Conservation (phyloP, 768 basidiomycete genomes). For the Agaricus subrufescens region DNA sequence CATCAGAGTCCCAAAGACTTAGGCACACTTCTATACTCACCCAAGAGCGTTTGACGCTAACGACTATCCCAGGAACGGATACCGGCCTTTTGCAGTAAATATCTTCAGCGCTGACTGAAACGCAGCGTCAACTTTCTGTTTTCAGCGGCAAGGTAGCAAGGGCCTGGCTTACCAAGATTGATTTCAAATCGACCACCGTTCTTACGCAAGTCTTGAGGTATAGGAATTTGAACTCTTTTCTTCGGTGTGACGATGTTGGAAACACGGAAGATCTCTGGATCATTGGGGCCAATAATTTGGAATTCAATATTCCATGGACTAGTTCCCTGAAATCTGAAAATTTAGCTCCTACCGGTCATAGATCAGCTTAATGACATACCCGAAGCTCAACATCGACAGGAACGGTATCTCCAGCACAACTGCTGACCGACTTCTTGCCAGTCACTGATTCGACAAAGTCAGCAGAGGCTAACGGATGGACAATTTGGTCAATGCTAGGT, state of each 20-base stretch:
- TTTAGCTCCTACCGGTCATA: not conserved
- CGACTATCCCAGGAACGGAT: slow-evolving; percentile 70
- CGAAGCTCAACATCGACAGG: slow-evolving; percentile 77
- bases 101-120: slow-evolving; percentile 80
- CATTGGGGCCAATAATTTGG: slow-evolving; percentile 71
- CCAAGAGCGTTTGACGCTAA: slow-evolving; percentile 80
- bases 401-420: slow-evolving; percentile 74
- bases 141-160: not conserved
- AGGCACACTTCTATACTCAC: slow-evolving; percentile 32
- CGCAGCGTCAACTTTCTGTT: slow-evolving; percentile 11
- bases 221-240: slow-evolving; percentile 57
- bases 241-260: slow-evolving; percentile 49
- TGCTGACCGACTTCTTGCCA: slow-evolving; percentile 57
- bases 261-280: slow-evolving; percentile 54
- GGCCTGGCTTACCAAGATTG: slow-evolving; percentile 52
- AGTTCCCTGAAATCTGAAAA: slow-evolving; percentile 53
- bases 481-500: slow-evolving; percentile 78
- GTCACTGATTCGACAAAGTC: slow-evolving; percentile 54
- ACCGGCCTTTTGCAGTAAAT: slow-evolving; percentile 79
- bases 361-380: slow-evolving; percentile 34
- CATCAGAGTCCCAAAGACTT: not conserved
- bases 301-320: slow-evolving; percentile 88
- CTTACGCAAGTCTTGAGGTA: slow-evolving; percentile 59
- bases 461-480: slow-evolving; percentile 84
- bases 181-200: slow-evolving; percentile 79